Percentiles rank a stretch among this genome's conserved stretches.
Conservation (phyloP, 1,284 basidiomycete species). For the Lentinula novae-zelandiae region DNA sequence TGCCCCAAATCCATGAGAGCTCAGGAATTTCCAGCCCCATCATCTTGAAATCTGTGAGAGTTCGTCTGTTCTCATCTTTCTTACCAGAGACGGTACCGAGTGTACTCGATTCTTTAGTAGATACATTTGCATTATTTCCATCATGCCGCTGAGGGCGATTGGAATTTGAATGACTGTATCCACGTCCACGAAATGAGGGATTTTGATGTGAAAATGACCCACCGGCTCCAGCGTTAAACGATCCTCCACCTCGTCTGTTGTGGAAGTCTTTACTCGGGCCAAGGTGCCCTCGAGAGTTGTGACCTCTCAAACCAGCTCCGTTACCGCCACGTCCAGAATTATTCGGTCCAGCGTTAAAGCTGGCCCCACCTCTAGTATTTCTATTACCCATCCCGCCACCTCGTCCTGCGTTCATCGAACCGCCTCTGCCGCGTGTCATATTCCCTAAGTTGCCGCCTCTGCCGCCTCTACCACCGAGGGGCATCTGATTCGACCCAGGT, state of each 20-base stretch:
- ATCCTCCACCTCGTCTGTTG: conserved; percentile 61
- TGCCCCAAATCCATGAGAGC: conserved; percentile 73
- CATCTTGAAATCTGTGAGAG: conserved; percentile 95
- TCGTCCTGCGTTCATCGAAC: conserved; percentile 37
- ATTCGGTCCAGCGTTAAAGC: conserved; percentile 18
- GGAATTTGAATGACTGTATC: conserved; percentile 39
- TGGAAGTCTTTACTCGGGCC: conserved; percentile 56
- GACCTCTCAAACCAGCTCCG: conserved; percentile 23
- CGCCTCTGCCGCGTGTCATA: conserved; percentile 46
- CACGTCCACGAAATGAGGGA: conserved; percentile 40
- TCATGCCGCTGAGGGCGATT: conserved; percentile 54
- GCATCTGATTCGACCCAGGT: conserved; percentile 42
- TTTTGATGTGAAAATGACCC: conserved; percentile 34
- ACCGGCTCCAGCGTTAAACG: conserved; percentile 47
- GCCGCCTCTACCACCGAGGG: conserved; percentile 30
- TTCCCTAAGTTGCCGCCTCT: conserved; percentile 30
- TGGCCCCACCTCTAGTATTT: conserved; percentile 22
- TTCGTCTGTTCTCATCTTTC: conserved; percentile 79
- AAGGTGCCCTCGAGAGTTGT: conserved; percentile 50
- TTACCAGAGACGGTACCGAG: conserved; percentile 46
- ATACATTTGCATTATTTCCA: conserved; percentile 32
- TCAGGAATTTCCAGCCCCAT: conserved; percentile 80
- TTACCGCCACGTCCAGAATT: conserved; percentile 21
- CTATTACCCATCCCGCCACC: conserved; percentile 32
- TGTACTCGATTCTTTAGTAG: conserved; percentile 36